Percentiles rank a stretch among this genome's conserved stretches.
Evolutionary conservation across 208 protist genomes (phyloP).

Genomic region (Crithidia mellificae): DNA sequence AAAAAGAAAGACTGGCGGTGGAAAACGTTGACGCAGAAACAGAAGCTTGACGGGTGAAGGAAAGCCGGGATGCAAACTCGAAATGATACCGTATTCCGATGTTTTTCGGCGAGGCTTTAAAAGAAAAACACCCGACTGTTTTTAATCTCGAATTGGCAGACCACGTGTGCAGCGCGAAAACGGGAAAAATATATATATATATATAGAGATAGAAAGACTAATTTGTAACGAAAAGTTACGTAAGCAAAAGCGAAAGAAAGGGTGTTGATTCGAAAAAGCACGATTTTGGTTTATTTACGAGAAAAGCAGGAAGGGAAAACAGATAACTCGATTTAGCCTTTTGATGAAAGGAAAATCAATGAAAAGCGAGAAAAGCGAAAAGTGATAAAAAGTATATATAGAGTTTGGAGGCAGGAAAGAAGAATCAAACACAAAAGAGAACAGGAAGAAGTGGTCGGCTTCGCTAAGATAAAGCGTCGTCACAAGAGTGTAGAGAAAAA

Average conservation of each 20-base stretch:
- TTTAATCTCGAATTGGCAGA: neutral
- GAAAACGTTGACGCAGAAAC: too few relatives aligned
- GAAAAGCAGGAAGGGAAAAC: neutral
- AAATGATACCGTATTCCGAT: too few relatives aligned
- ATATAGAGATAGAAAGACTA: neutral
- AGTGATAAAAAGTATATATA: neutral
- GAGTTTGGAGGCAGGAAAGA: neutral
- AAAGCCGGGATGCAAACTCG: too few relatives aligned
- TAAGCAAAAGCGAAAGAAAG: too few relatives aligned
- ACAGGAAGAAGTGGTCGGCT: neutral
- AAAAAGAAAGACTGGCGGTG: too few relatives aligned
- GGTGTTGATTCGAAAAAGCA: too few relatives aligned
- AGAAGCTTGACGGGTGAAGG: too few relatives aligned
- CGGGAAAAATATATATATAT: neutral
- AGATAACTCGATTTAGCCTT: neutral
- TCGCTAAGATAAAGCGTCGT: neutral
- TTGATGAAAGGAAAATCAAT: neutral
- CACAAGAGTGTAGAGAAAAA: neutral
- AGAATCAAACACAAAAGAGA: too few relatives aligned
- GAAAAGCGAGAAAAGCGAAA: neutral
- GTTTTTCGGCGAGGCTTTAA: too few relatives aligned
- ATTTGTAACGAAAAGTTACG: neutral
- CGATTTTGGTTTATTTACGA: slow-evolving; percentile 1
- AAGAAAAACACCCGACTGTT: too few relatives aligned
- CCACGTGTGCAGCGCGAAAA: neutral